Evolutionary conservation across 352 stramenopile species (phyloP), one percentile per base, ranked within the genome.

Genomic region (Phytopythium delawarense): DNA sequence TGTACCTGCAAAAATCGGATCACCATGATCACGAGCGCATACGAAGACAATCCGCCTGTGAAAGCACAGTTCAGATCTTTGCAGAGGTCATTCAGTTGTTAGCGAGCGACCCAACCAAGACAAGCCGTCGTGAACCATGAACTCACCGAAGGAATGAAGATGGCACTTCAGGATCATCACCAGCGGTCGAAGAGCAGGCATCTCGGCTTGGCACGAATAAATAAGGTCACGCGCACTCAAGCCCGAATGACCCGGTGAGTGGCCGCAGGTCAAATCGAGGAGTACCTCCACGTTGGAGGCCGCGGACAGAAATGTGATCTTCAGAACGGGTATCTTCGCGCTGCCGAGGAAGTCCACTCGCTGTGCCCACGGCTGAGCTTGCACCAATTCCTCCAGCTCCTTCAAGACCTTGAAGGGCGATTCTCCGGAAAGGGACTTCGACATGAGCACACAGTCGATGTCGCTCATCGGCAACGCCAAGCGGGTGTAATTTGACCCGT

Each of bases 301-400:
- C 6, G 68, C 51, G 18, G 74, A 62, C 45, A 63, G 65, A 53
- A 75, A 91, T 2, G 84, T 79, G 45, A 99, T 88, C 71, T 99
- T 99, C 55, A 99, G 90, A 44, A 98, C 94, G 20, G 97, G 97
- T 40, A 99, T 97, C 63, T 97, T 94, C 37, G 97, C 98, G 56
- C 89, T 82, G 59, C 91, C 87, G 37, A 99, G 94, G 30, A 98
- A 70, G 58, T 99, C 97, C 18, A 99, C 89, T 28, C 85, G 85
- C 58, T 84, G 84, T 7, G 73, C 81, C 84, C 88, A 96, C 1
- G 71, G 34, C 42, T 95, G 87, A 18, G 68, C 71, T 44, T 91
- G 88, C 13, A 99, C 63, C 53, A 89, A 85, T 40, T 83, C 72
- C 20, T 88, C 83, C 15, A 99, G 75, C 8, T 93, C 67, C 62